A percentile compares a stretch with the other conserved stretches of the same genome.
phyloP scores from a whole-genome alignment of 805 yeast genomes.

The Citeromyces nyonsensis region DNA sequence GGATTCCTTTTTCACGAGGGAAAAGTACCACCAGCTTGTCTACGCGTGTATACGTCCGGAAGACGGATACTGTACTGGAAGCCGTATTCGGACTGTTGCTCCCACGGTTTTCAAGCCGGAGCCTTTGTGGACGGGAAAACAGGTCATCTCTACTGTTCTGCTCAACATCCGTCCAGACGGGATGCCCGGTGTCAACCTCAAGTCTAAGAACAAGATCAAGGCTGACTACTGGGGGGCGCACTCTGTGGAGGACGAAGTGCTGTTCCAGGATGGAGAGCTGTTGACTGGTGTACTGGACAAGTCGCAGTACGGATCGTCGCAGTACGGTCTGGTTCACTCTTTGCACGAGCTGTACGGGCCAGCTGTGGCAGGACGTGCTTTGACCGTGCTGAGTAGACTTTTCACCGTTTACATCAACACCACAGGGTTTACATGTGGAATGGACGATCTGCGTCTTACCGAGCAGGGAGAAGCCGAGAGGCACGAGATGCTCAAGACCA shows the following conservation, averaged over 20 bases:
- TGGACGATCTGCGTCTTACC: conserved; percentile 94
- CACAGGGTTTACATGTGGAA: conserved; percentile 97
- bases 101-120: conserved; percentile 82
- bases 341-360: conserved; percentile 94
- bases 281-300: conserved; percentile 90
- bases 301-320: conserved; percentile 96
- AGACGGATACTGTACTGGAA: conserved; percentile 81
- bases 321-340: conserved; percentile 93
- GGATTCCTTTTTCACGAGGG: conserved; percentile 83
- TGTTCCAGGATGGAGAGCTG: conserved; percentile 77
- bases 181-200: conserved; percentile 84
- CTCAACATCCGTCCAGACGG: conserved; percentile 74
- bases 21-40: conserved; percentile 82
- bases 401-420: conserved; percentile 88
- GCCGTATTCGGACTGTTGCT: conserved; percentile 59
- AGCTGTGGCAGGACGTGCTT: conserved; percentile 71
- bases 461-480: conserved; percentile 86
- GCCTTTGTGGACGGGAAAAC: conserved; percentile 97
- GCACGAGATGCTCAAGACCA: conserved; percentile 59
- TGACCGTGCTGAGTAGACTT: conserved; percentile 86
- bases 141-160: conserved; percentile 82
- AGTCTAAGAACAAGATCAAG: conserved; percentile 78
- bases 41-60: conserved; percentile 95
- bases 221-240: conserved; percentile 88
- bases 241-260: conserved; percentile 73